phyloP scores from a whole-genome alignment of 192 early-diverging fungal genomes.

The Tieghemiomyces parasiticus region DNA sequence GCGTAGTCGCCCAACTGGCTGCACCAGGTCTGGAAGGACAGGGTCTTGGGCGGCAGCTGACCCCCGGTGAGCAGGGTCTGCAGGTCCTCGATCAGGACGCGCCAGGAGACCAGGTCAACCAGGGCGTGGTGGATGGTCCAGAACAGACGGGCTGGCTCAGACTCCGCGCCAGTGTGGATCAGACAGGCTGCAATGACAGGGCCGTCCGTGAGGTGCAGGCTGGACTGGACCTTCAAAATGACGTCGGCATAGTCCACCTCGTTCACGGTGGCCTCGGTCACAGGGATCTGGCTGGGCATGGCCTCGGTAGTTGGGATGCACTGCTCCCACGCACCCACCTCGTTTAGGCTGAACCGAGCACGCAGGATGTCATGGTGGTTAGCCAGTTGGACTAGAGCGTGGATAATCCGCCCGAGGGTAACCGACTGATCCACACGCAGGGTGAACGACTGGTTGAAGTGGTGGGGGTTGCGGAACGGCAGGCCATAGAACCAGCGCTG shows the following conservation, averaged over 20 bases:
- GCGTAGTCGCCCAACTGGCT: background rate
- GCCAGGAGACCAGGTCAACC: slow-evolving; percentile 18
- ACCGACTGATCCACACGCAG: background rate
- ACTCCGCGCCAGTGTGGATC: background rate
- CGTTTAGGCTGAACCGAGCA: background rate
- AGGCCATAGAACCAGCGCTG: background rate
- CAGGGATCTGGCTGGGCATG: background rate
- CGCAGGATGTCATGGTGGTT: background rate
- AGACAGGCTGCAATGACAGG: background rate
- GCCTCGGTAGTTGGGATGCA: background rate
- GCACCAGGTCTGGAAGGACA: slow-evolving; percentile 14
- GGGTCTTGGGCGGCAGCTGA: slow-evolving; percentile 12
- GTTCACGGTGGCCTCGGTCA: background rate
- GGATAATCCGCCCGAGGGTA: background rate
- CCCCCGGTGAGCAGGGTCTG: slow-evolving; percentile 6
- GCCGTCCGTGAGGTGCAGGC: background rate
- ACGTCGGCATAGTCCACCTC: background rate
- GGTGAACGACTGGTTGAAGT: background rate
- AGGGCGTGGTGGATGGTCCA: slow-evolving; percentile 17
- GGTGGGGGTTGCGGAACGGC: background rate
- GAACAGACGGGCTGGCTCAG: slow-evolving; percentile 11
- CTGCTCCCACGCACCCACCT: background rate
- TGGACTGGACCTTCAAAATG: background rate
- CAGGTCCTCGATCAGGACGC: slow-evolving; percentile 17
- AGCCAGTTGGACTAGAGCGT: background rate